Base-by-base conservation (phyloP, 2,329 filamentous ascomycete genomes). In the Diaporthe velutina region DNA sequence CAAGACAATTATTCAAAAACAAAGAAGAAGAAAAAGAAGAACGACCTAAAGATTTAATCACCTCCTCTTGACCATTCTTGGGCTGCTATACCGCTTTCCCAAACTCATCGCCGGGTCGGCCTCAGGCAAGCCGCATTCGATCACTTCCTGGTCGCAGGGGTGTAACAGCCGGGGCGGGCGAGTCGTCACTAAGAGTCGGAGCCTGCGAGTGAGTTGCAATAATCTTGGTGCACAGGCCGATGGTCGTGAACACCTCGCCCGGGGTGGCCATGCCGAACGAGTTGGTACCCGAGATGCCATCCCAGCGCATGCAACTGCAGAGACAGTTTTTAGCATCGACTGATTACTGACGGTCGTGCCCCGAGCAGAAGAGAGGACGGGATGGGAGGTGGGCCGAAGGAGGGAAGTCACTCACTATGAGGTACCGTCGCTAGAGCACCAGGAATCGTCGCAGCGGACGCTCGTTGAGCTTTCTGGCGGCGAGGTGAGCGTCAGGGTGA, bases 331-430 rank as follows among this genome's bases (percentile, higher is more conserved):
- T 25, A 68, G 48, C 9, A 54, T 67, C 30, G 6, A 8, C n/a
- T 28, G n/a, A 5, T 33, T 15, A 25, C 40, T 15, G 60, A 30
- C 10, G 15, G 5, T 25, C 17, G 25, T 64, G 38, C 22, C 25
- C 38, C 12, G n/a, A n/a, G n/a, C n/a, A 42, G 19, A 22, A 8
- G 13, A 8, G 6, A 33, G 30, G 33, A 38, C n/a, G n/a, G n/a
- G n/a, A 7, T 15, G 2, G 15, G 33, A 19, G 1, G 2, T 22
- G 45, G n/a, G n/a, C 3, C 2, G 54, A 8, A 12, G 4, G 8
- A 9, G 7, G 50, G 54, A 38, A 7, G 8, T 33, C 30, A 33
- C 73, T 72, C 12, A 72, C 68, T 67, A 72, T 30, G 68, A 71
- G 4, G 58, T 55, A 8, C 64, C 64, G 40, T 70, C 55, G 5